Evolutionary conservation across 169 alveolate genomes (phyloP).

Genomic region (Cyclospora cayetanensis): DNA sequence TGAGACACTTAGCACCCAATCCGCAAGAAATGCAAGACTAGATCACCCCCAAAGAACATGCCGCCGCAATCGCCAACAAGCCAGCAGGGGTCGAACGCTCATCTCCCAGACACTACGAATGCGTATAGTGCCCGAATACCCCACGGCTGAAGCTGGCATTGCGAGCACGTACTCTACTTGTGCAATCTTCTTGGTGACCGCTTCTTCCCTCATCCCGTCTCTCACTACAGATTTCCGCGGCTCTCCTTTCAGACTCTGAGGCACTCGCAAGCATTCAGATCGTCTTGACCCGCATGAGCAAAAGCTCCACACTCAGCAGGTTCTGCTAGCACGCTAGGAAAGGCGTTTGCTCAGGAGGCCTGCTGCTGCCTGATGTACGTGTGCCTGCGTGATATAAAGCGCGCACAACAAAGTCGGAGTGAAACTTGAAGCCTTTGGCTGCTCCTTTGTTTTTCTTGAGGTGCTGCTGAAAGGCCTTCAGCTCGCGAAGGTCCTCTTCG

Average conservation of each 20-base stretch:
- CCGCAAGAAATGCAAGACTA: background rate
- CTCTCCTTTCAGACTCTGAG: conserved; percentile 75
- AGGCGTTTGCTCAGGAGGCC: background rate
- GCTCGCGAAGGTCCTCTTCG: conserved; percentile 71
- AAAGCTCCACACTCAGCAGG: background rate
- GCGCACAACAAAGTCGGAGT: conserved; percentile 65
- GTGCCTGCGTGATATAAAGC: background rate
- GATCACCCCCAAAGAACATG: background rate
- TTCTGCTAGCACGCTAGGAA: too few relatives aligned
- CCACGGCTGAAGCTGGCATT: too few relatives aligned
- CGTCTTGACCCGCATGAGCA: too few relatives aligned
- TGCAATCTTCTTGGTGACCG: conserved; percentile 73
- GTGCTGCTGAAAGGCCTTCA: conserved; percentile 72
- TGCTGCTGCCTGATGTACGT: background rate
- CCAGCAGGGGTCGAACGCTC: background rate
- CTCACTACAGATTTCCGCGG: conserved; percentile 76
- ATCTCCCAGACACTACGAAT: background rate
- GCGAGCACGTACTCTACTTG: conserved; percentile 34
- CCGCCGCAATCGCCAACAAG: background rate
- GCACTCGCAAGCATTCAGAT: background rate
- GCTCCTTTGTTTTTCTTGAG: conserved; percentile 64
- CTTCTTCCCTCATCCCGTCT: conserved; percentile 81
- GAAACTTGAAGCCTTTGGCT: conserved; percentile 66
- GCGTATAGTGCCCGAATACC: background rate
- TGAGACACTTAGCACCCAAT: background rate